Evolutionary conservation across 805 yeast genomes (phyloP).

Genomic region (Cyberlindnera veronae): DNA sequence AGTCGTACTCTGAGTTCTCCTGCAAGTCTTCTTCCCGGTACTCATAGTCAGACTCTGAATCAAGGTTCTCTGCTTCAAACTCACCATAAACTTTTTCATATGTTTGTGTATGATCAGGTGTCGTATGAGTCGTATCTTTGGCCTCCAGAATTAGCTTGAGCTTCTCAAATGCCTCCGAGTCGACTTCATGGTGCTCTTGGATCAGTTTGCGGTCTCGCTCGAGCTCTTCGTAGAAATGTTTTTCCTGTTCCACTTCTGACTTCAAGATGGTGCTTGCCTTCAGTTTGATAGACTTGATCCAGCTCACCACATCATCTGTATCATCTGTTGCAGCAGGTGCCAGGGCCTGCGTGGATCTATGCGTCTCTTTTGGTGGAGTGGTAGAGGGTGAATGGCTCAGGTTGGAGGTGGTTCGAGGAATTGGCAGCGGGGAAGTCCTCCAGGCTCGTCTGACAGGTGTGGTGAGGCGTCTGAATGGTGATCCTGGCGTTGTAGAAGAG

Average conservation of each 20-base stretch:
- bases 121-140: neutral
- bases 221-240: slow-evolving; percentile 33
- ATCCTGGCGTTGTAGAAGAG: slow-evolving; percentile 13
- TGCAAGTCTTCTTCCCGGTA: neutral
- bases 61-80: neutral
- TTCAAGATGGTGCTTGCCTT: slow-evolving; percentile 32
- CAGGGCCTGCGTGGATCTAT: neutral
- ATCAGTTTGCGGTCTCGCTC: slow-evolving; percentile 28
- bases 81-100: neutral
- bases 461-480: slow-evolving; percentile 26
- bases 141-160: slow-evolving; percentile 17
- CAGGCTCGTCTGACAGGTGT: slow-evolving; percentile 11
- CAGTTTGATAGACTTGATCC: slow-evolving; percentile 34
- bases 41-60: neutral
- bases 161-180: slow-evolving; percentile 25
- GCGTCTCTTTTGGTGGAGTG: neutral
- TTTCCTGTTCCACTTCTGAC: slow-evolving; percentile 35
- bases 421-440: slow-evolving; percentile 1
- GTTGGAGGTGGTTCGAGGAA: neutral
- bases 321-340: neutral
- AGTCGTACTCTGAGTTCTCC: neutral
- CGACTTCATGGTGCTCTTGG: slow-evolving; percentile 23
- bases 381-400: neutral
- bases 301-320: slow-evolving; percentile 26
- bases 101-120: neutral